Evolutionary conservation across 345 rosid genomes (phyloP).

Genomic region (Brassica nigra): DNA sequence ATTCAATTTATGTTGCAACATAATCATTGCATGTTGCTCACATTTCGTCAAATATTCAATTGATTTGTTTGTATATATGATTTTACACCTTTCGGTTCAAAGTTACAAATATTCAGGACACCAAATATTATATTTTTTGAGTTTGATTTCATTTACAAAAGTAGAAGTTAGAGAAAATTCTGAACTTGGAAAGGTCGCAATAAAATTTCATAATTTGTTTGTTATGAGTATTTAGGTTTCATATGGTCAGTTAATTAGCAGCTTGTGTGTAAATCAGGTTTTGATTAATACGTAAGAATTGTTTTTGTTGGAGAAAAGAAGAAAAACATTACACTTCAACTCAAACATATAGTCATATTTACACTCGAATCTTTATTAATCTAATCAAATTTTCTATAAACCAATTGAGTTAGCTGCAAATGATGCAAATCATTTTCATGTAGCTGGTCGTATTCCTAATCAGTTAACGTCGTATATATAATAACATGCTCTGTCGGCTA

Average conservation of each 20-base stretch:
- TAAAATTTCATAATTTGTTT: not conserved
- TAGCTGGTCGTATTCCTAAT: not conserved
- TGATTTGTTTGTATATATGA: not conserved
- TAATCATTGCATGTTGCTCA: not conserved
- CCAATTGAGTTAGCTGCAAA: not conserved
- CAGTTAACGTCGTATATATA: not conserved
- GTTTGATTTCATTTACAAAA: not conserved
- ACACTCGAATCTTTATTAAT: not conserved
- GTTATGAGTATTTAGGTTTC: not conserved
- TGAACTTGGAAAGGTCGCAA: not conserved
- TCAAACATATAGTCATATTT: not conserved
- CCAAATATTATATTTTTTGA: not conserved
- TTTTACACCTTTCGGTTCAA: not conserved
- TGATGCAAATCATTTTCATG: conserved; percentile 4
- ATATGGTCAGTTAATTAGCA: not conserved
- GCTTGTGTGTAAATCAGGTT: not conserved
- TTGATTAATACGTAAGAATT: not conserved
- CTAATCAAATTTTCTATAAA: not conserved
- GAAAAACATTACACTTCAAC: not conserved
- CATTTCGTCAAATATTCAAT: not conserved
- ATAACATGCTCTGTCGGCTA: conserved; percentile 13
- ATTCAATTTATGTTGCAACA: not conserved
- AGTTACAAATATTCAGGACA: not conserved
- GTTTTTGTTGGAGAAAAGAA: not conserved
- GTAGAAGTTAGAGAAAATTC: not conserved